phyloP scores from a whole-genome alignment of 495 filamentous ascomycete species.

The Tuber calosporum region DNA sequence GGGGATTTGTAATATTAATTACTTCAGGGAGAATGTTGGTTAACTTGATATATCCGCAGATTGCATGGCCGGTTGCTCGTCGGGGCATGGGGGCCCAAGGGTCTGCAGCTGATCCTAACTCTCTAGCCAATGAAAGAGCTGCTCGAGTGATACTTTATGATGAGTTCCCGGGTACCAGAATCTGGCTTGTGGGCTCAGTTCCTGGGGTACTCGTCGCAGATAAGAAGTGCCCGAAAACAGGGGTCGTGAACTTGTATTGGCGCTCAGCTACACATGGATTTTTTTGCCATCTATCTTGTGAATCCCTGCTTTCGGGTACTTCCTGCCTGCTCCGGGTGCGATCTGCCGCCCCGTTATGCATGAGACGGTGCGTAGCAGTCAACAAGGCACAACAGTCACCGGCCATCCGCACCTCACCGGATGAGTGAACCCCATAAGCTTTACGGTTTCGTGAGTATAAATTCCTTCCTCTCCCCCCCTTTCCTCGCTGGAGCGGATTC shows the following conservation, averaged over 20 bases:
- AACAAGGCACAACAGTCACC: neutral
- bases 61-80: neutral
- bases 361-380: neutral
- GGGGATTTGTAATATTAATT: constrained; percentile 5
- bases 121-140: neutral
- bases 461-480: neutral
- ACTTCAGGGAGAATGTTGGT: neutral
- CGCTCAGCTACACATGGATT: neutral
- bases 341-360: neutral
- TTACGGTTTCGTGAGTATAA: neutral
- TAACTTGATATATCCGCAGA: neutral
- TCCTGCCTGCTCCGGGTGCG: neutral
- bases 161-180: neutral
- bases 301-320: neutral
- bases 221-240: neutral
- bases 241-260: neutral
- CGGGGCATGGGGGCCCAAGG: neutral
- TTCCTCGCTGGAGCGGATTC: neutral
- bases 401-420: neutral
- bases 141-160: constrained; percentile 4
- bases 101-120: neutral
- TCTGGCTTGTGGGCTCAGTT: neutral
- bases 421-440: neutral
- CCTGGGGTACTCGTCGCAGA: neutral
- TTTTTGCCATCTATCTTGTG: neutral